A percentile compares a stretch with the other conserved stretches of the same genome.
These are phyloP conservation scores for Arachnomyces sp. DNA, from an alignment of 2,329 filamentous ascomycete species.

Conservation along the genomic window DNA sequence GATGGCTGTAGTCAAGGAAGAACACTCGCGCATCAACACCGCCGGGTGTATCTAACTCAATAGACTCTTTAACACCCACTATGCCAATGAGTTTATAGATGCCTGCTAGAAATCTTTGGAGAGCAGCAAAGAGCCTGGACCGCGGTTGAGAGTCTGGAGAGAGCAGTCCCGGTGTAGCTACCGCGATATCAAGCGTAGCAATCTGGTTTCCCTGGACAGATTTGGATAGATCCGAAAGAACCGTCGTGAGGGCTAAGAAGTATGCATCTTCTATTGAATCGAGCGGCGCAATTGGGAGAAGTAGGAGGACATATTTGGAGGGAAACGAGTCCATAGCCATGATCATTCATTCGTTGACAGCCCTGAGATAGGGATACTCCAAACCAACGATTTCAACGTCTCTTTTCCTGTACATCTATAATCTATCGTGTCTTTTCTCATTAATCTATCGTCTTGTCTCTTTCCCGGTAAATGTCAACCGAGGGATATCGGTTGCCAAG, in stretches of 20 bases:
- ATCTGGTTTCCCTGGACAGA: conserved; percentile 22
- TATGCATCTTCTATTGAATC: conserved; percentile 53
- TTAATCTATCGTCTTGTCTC: too few relatives aligned
- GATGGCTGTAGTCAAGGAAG: conserved; percentile 57
- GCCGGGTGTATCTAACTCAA: conserved; percentile 58
- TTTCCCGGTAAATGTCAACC: too few relatives aligned
- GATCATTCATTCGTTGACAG: too few relatives aligned
- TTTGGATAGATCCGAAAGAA: conserved; percentile 44
- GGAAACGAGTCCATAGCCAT: background rate
- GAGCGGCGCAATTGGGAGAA: conserved; percentile 54
- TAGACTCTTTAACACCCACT: conserved; percentile 57
- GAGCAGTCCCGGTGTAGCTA: conserved; percentile 57
- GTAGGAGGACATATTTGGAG: conserved; percentile 42
- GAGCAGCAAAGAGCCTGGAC: conserved; percentile 55
- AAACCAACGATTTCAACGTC: too few relatives aligned
- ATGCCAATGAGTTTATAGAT: conserved; percentile 71
- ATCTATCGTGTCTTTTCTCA: too few relatives aligned
- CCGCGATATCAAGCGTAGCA: conserved; percentile 49
- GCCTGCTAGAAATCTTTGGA: conserved; percentile 66
- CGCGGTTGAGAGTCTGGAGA: conserved; percentile 45
- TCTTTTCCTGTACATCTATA: too few relatives aligned
- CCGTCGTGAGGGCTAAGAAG: conserved; percentile 49
- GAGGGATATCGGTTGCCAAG: too few relatives aligned
- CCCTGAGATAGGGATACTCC: too few relatives aligned
- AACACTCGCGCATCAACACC: conserved; percentile 71